Evolutionary conservation across 352 stramenopile genomes (phyloP).

Genomic region (Globisporangium heterothallicum): DNA sequence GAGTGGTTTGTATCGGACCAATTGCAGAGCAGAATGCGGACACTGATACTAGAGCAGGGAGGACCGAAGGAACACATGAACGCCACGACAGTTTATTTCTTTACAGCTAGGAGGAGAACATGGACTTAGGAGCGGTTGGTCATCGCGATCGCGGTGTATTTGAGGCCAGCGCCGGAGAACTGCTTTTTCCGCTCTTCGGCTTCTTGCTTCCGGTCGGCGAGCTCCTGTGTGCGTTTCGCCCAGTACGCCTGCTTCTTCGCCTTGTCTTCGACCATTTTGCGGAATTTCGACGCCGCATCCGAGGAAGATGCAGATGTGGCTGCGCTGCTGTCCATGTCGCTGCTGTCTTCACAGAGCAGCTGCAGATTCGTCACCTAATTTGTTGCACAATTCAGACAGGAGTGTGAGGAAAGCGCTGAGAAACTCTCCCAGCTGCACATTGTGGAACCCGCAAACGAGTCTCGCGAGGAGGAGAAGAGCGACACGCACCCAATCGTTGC

Average conservation of each 20-base stretch:
- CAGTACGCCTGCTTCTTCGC: constrained; percentile 78
- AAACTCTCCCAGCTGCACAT: no score
- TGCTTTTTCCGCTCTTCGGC: constrained; percentile 78
- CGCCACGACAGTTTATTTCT: no score
- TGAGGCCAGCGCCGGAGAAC: constrained; percentile 65
- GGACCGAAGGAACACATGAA: no score
- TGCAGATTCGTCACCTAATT: constrained; percentile 61
- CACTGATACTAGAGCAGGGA: no score
- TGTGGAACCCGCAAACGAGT: not conserved
- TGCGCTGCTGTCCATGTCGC: constrained; percentile 21
- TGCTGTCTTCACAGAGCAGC: constrained; percentile 62
- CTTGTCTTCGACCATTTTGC: constrained; percentile 70
- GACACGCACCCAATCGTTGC: constrained; percentile 53
- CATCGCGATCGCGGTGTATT: constrained; percentile 80
- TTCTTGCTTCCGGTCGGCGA: constrained; percentile 68
- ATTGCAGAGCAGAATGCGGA: constrained; percentile 6
- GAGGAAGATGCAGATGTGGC: not conserved
- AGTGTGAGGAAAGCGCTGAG: no score
- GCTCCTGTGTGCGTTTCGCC: constrained; percentile 65
- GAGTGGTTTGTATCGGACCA: constrained; percentile 1
- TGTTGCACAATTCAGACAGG: no score
- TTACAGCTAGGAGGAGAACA: no score
- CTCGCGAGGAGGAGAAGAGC: not conserved
- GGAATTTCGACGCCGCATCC: constrained; percentile 33
- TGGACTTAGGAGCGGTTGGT: constrained; percentile 51